Base-by-base conservation (phyloP, 2,329 filamentous ascomycete species). In the Rutstroemia sp. region DNA sequence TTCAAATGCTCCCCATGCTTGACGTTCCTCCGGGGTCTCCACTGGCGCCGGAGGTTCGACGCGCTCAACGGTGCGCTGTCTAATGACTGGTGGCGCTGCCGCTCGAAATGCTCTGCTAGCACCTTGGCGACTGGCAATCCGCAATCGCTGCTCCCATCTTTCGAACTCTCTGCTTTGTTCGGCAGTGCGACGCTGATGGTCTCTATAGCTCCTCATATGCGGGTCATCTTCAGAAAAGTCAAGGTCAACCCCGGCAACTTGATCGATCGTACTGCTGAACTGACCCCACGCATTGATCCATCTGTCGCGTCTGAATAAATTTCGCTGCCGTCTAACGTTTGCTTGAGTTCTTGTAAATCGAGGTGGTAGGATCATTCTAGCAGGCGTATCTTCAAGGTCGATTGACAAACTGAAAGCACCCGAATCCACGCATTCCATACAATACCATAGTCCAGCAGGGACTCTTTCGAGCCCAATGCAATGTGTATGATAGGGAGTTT, bases 1-100 rank as follows among this genome's bases (percentile, higher is more conserved):
- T 64, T 96, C 92, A 61, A 97, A 86, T 19, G 88, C 90, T 60
- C 91, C 90, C 94, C 92, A 96, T 4, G 92, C 90, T 57, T 85
- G 80, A 54, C 87, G 79, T 71, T 95, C 91, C 64, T 96, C 91
- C 44, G 85, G 50, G 75, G 7, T 57, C 16, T 87, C 88, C 39
- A 83, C 82, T 44, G 83, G 79, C 37, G 80, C 80, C 16, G 72
- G 74, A 65, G 66, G 69, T 39, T 44, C n/a, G 25, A 37, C 46
- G 57, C 59, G 68, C 73, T 66, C 63, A 25, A 39, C 10, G 25
- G 38, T 49, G 57, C 59, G 68, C 73, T 66, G 63, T 79, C 74
- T 57, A 83, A 79, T 34, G 49, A 85, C 74, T 47, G 79, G 79
- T 58, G 85, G 79, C 56, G 85, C 84, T 45, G 89, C 80, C 65